Percentiles rank a stretch among this genome's conserved stretches.
These are phyloP conservation scores for Podospora bellae-mahoneyi DNA, from an alignment of 495 filamentous ascomycete genomes.

Conservation along the genomic window DNA sequence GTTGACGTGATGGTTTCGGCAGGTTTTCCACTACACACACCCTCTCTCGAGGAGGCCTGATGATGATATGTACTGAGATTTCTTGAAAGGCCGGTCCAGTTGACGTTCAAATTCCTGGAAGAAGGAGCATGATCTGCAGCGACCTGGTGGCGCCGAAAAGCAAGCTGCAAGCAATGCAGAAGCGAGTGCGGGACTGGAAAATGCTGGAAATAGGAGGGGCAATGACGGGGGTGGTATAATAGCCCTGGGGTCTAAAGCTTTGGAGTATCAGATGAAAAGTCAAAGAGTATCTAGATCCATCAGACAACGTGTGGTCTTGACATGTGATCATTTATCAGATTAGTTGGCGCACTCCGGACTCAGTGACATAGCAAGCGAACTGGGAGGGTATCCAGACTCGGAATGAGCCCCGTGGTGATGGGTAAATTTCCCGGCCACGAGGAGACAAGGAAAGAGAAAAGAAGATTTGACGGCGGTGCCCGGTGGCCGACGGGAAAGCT, in stretches of 20 bases:
- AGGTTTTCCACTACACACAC: not conserved
- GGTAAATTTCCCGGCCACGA: slow-evolving; percentile 30
- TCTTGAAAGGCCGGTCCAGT: not conserved
- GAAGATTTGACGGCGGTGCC: slow-evolving; percentile 3
- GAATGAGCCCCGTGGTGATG: not conserved
- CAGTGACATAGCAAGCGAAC: not conserved
- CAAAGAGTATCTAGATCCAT: not conserved
- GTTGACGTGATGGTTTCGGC: not conserved
- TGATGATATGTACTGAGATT: not conserved
- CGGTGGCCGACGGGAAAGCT: not conserved
- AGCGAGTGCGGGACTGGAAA: slow-evolving; percentile 12
- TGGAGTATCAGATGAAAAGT: not conserved
- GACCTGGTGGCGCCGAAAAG: slow-evolving; percentile 3
- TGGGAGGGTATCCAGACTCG: not conserved
- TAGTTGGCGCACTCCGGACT: not conserved
- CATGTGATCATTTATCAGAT: not conserved
- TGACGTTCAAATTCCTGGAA: not conserved
- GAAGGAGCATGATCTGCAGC: not conserved
- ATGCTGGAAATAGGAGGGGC: slow-evolving; percentile 5
- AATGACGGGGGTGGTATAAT: not conserved
- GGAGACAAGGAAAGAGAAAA: slow-evolving; percentile 15
- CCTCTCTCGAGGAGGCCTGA: not conserved
- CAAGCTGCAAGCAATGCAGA: slow-evolving; percentile 11
- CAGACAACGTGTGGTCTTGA: not conserved
- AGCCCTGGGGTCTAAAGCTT: not conserved